phyloP scores from a whole-genome alignment of 306 rosid genomes.

The Sophora flavescens region DNA sequence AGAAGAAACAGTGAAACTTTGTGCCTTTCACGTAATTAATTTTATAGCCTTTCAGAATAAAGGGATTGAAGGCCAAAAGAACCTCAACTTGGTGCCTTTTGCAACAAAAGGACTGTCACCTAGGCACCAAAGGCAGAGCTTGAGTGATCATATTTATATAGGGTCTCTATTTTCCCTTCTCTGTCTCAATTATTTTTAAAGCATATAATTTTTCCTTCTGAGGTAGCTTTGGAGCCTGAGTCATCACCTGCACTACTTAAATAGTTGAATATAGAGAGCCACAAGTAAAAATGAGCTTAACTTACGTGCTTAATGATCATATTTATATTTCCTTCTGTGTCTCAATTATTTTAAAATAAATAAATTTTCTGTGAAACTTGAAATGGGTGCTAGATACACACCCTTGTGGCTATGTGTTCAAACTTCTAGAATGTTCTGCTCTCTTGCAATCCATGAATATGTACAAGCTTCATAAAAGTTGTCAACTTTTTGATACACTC shows the following conservation, averaged over 20 bases:
- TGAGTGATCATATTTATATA: not conserved
- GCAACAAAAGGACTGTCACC: not conserved
- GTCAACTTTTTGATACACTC: not conserved
- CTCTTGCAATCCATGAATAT: not conserved
- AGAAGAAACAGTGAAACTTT: not conserved
- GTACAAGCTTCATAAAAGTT: conserved; percentile 9
- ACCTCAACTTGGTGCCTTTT: not conserved
- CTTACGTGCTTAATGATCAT: not conserved
- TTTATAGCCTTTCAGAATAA: not conserved
- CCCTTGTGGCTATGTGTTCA: not conserved
- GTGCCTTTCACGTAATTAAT: too few species aligned
- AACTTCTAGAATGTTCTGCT: conserved; percentile 36
- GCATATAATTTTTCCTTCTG: not conserved
- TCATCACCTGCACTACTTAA: not conserved
- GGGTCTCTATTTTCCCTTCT: not conserved
- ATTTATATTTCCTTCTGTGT: not conserved
- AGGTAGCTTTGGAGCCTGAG: not conserved
- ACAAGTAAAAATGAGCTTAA: not conserved
- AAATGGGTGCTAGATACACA: not conserved
- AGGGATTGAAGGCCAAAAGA: conserved; percentile 12
- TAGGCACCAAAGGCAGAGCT: not conserved
- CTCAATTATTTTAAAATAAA: not conserved
- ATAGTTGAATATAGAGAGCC: not conserved
- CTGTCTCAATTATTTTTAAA: not conserved
- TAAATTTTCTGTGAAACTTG: not conserved